Evolutionary conservation across 1,139 yeast species (phyloP).

Genomic region (Pichia cactophila): DNA sequence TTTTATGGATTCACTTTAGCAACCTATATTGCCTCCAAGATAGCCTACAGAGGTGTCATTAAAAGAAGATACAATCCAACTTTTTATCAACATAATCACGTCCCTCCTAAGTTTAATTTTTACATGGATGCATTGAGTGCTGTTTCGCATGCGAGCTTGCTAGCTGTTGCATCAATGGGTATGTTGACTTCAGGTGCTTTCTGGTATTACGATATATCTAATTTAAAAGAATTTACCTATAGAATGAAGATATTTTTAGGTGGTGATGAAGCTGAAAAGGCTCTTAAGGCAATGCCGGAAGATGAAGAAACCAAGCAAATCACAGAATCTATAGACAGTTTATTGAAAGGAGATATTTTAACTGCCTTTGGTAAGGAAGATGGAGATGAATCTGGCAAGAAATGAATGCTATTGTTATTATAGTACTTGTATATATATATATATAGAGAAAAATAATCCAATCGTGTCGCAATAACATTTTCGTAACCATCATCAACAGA

Average conservation of each 20-base stretch:
- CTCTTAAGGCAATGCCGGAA: conserved; percentile 42
- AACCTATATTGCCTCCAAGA: conserved; percentile 63
- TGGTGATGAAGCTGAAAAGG: conserved; percentile 54
- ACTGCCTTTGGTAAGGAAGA: conserved; percentile 6
- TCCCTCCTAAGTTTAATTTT: conserved; percentile 75
- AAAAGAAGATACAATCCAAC: conserved; percentile 69
- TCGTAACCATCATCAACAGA: no score
- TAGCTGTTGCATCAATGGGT: conserved; percentile 66
- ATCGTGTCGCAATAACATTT: no score
- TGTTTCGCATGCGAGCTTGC: conserved; percentile 69
- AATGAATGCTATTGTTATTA: not conserved
- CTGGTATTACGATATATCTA: conserved; percentile 71
- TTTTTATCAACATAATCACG: conserved; percentile 77
- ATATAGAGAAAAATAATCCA: no score
- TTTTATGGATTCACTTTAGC: conserved; percentile 69
- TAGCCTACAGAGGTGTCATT: conserved; percentile 68
- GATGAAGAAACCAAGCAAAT: conserved; percentile 59
- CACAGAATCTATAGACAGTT: conserved; percentile 28
- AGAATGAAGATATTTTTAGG: conserved; percentile 62
- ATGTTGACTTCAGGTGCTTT: conserved; percentile 70
- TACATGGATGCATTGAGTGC: conserved; percentile 84
- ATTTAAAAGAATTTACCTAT: conserved; percentile 62
- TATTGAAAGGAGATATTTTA: conserved; percentile 12
- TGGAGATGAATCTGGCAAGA: not conserved
- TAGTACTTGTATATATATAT: no score